Base-by-base conservation (phyloP, 2,329 filamentous ascomycete species). In the Neopestalotiopsis rosae region DNA sequence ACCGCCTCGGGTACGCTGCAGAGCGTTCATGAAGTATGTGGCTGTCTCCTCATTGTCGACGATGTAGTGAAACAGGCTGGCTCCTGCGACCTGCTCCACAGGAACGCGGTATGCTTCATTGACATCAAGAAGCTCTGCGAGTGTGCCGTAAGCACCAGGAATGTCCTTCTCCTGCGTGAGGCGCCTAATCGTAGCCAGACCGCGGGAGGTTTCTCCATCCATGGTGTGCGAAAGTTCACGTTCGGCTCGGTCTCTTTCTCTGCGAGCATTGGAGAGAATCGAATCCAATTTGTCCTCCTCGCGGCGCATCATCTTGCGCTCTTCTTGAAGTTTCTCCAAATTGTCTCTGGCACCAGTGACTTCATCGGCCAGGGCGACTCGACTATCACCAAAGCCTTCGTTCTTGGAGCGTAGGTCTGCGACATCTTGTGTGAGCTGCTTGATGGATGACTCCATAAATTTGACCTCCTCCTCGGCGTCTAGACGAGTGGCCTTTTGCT, bases 31-130 rank as follows among this genome's bases (percentile, higher is more conserved):
- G 42, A 98, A 88, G 73, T 90, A 89, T 1, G 93, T 94, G 0
- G 95, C 94, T 0, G 95, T 98, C 56, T 92, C 90, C 70, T 97
- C 94, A 64, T 92, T 95, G 79, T 99, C 95, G 58, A 98, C 95
- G 12, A 99, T 91, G 73, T 97, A 97, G 80, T 99, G 94, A 82
- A 99, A 99, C 9, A 99, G 86, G 78, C 94, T 97, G 71, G 91
- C 91, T 20, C 96, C 96, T 2, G 95, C 96, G 65, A 95, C 96
- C 74, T 97, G 94, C 81, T 99, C 96, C 10, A 97, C 92, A 1
- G 96, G 94, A 12, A 95, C 90, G 70, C 94, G 90, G 81, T 97
- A 98, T 66, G 90, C 88, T 66, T 97, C 94, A 69, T 87, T 89
- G 63, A 97, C 94, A 67, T 94, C 90, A 74, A 98, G 90, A n/a